Evolutionary conservation across 257 asterid species (phyloP).

Genomic region (Solanum bulbocastanum): DNA sequence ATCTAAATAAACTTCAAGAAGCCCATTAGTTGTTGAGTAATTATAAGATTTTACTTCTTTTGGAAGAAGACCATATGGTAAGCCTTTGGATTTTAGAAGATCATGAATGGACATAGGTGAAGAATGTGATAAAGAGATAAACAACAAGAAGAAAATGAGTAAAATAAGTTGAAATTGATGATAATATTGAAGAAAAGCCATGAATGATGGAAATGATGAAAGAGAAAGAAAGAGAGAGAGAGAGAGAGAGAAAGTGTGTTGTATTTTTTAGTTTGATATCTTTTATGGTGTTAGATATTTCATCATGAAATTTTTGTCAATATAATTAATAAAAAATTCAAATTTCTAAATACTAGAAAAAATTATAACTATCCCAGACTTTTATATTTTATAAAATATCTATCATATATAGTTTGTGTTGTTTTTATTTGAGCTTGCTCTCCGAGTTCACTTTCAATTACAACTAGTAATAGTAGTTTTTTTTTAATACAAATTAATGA

Average conservation of each 20-base stretch:
- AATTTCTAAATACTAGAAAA: too few relatives aligned
- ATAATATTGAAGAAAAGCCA: not conserved
- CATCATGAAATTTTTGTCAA: too few relatives aligned
- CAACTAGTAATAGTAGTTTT: too few relatives aligned
- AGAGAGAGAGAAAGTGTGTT: not conserved
- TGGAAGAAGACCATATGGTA: conserved; percentile 44
- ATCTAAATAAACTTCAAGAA: conserved; percentile 32
- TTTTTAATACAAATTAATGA: too few relatives aligned
- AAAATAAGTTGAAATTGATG: not conserved
- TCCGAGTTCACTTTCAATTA: too few relatives aligned
- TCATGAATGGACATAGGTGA: conserved; percentile 32
- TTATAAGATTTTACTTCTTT: conserved; percentile 32
- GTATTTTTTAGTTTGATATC: not conserved
- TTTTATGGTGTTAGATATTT: not conserved
- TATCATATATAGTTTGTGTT: too few relatives aligned
- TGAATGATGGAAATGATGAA: not conserved
- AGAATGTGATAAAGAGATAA: not conserved
- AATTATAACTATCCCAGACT: not conserved
- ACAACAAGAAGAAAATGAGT: not conserved
- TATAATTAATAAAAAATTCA: too few relatives aligned
- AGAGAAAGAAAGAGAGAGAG: not conserved
- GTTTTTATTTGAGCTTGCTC: too few relatives aligned
- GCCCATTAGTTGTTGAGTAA: conserved; percentile 22
- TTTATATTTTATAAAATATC: too few relatives aligned
- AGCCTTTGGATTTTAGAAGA: conserved; percentile 28